A percentile compares a stretch with the other conserved stretches of the same genome.
These are phyloP conservation scores for Calocybe indica DNA, from an alignment of 768 basidiomycete genomes.

Conservation along the genomic window DNA sequence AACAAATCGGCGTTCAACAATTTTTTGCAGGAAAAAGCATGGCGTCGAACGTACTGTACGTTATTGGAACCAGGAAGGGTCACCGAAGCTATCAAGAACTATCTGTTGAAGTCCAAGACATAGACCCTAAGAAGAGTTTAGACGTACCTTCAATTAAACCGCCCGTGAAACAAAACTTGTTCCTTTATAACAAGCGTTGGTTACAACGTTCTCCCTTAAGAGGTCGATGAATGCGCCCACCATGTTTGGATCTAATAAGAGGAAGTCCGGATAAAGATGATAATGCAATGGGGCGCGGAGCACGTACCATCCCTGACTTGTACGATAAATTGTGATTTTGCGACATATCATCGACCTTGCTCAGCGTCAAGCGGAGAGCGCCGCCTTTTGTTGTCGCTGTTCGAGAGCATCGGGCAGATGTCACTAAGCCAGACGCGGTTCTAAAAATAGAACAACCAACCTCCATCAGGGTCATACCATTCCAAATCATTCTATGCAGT, in stretches of 20 bases:
- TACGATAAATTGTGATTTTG: slow-evolving; percentile 69
- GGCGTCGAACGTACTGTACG: slow-evolving; percentile 15
- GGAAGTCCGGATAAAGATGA: neutral
- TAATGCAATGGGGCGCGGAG: neutral
- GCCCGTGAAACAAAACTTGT: slow-evolving; percentile 75
- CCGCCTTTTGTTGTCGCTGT: slow-evolving; percentile 63
- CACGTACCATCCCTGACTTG: slow-evolving; percentile 41
- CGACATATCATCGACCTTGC: slow-evolving; percentile 35
- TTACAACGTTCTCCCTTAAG: neutral
- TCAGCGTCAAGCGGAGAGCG: slow-evolving; percentile 63
- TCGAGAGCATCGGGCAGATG: neutral
- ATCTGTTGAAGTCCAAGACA: neutral
- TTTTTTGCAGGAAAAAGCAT: slow-evolving; percentile 8
- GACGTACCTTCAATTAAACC: slow-evolving; percentile 52
- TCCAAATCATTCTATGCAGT: slow-evolving; percentile 50
- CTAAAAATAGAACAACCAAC: slow-evolving; percentile 11
- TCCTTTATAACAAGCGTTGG: slow-evolving; percentile 26
- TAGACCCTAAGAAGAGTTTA: slow-evolving; percentile 7
- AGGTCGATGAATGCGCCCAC: slow-evolving; percentile 9
- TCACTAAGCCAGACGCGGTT: neutral
- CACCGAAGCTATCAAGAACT: slow-evolving; percentile 17
- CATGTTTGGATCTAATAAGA: slow-evolving; percentile 26
- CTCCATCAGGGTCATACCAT: slow-evolving; percentile 68
- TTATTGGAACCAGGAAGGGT: slow-evolving; percentile 25
- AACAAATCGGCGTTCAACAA: neutral